These are phyloP conservation scores for Eutrema heterophyllum DNA, from an alignment of 345 rosid genomes.

Conservation along the genomic window DNA sequence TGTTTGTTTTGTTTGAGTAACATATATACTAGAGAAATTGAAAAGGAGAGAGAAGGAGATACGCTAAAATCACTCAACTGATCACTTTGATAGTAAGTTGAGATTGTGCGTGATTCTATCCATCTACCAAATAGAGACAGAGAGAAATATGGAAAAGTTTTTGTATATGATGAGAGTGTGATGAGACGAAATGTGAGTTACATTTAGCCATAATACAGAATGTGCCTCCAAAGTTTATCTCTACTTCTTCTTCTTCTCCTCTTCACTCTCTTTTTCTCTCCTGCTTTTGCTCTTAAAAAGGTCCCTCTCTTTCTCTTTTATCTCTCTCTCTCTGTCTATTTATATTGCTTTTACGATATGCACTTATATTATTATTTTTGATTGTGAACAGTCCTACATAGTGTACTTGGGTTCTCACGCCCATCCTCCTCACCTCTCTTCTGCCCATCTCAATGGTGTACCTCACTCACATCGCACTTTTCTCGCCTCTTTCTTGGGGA, in stretches of 20 bases:
- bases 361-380: background rate
- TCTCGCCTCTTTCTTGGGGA: conserved; percentile 49
- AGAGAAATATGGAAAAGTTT: background rate
- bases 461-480: conserved; percentile 43
- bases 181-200: background rate
- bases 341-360: background rate
- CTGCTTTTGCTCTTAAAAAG: conserved; percentile 42
- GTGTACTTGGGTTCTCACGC: conserved; percentile 75
- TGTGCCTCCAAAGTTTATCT: conserved; percentile 16
- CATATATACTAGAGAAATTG: background rate
- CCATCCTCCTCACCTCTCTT: conserved; percentile 34
- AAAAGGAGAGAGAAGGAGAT: background rate
- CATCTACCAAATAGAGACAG: conserved; percentile 16
- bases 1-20: background rate
- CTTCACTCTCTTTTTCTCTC: conserved; percentile 23
- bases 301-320: background rate
- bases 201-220: background rate
- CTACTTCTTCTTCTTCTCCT: conserved; percentile 7
- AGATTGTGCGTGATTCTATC: conserved; percentile 15
- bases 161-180: background rate
- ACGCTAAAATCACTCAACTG: conserved; percentile 18
- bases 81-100: conserved; percentile 1
- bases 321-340: background rate
- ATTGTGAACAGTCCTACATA: conserved; percentile 40
- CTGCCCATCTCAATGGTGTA: conserved; percentile 34